Base-by-base conservation (phyloP, 495 filamentous ascomycete species). In the Neurospora sp. region DNA sequence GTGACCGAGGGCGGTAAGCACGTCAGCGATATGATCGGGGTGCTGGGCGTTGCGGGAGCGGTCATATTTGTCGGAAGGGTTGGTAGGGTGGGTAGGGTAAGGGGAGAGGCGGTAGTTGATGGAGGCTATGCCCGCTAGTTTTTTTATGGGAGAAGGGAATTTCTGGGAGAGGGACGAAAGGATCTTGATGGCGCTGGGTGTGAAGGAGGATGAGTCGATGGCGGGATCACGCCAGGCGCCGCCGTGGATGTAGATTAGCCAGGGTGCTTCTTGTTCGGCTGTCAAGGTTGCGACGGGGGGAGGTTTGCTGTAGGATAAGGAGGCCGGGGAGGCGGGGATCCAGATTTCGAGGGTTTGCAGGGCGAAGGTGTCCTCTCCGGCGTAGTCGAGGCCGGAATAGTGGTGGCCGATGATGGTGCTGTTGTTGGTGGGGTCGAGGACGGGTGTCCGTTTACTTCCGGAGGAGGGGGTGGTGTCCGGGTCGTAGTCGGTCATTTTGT, bases 181-280 rank as follows among this genome's bases (percentile, higher is more conserved):
- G 44, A 79, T 71, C 40, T 71, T 38, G 20, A 20, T 6, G 37
- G 76, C 78, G 27, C 78, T 66, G 4, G 75, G 38, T 70, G 37
- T 38, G 71, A 81, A 78, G 74, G 91, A 88, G 8, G 83, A 74
- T 20, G 88, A 81, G 71, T 85, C 87, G 27, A 90, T 80, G 69
- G 79, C 80, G 66, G 93, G 93, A 78, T 97, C 94, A 73, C 92
- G 88, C 92, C 93, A 97, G 77, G 92, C 94, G 77, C 94, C 94
- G 77, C 95, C 93, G 83, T 97, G 95, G 80, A 97, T 91, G 83
- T 89, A 94, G 77, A 91, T 89, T 42, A 81, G 27, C 73, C 74
- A 78, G 11, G 49, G 62, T n/a, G 60, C 54, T 4, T 71, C 40
- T 23, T 23, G 2, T 8, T 20, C 38, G 1, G 12, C 38, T 6